Percentiles rank a stretch among this genome's conserved stretches.
phyloP scores from a whole-genome alignment of 2,329 filamentous ascomycete genomes.

The Cladosporium oxysporum region DNA sequence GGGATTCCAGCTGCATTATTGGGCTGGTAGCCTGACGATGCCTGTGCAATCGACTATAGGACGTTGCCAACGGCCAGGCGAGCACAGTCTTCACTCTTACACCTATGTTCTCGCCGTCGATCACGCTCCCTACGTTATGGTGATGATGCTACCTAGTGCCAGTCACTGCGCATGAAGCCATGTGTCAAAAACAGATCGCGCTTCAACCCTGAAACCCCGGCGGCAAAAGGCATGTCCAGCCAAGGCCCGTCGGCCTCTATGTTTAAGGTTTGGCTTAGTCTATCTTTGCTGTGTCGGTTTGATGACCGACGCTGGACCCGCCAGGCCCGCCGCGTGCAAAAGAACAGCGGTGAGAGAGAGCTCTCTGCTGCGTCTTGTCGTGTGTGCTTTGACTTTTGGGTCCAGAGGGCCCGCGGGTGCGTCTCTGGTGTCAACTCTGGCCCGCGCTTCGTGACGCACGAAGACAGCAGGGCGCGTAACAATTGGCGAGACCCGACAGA shows the following conservation, averaged over 20 bases:
- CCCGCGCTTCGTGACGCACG: slow-evolving; percentile 15
- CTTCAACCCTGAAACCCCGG: slow-evolving; percentile 16
- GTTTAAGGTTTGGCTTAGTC: slow-evolving; percentile 18
- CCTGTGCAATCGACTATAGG: background rate
- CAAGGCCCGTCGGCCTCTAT: slow-evolving; percentile 12
- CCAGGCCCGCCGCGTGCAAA: slow-evolving; percentile 2
- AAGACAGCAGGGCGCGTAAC: slow-evolving; percentile 16
- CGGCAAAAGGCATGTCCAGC: slow-evolving; percentile 9
- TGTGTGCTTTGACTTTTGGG: slow-evolving; percentile 13
- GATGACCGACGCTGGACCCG: slow-evolving; percentile 15
- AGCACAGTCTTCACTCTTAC: background rate
- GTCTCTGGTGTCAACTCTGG: slow-evolving; percentile 17
- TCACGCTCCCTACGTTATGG: background rate
- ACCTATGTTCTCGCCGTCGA: background rate
- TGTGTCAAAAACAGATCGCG: slow-evolving; percentile 7
- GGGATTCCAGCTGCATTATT: background rate
- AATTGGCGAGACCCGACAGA: slow-evolving; percentile 20
- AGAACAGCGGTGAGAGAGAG: slow-evolving; percentile 17
- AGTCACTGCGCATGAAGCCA: background rate
- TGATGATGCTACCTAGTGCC: background rate
- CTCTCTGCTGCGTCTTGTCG: background rate
- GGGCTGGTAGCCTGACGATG: background rate
- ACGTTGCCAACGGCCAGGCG: background rate
- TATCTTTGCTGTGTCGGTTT: slow-evolving; percentile 18
- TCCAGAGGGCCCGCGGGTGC: background rate